phyloP scores from a whole-genome alignment of 1,284 basidiomycete genomes.

The Xerocomus amazonicus region DNA sequence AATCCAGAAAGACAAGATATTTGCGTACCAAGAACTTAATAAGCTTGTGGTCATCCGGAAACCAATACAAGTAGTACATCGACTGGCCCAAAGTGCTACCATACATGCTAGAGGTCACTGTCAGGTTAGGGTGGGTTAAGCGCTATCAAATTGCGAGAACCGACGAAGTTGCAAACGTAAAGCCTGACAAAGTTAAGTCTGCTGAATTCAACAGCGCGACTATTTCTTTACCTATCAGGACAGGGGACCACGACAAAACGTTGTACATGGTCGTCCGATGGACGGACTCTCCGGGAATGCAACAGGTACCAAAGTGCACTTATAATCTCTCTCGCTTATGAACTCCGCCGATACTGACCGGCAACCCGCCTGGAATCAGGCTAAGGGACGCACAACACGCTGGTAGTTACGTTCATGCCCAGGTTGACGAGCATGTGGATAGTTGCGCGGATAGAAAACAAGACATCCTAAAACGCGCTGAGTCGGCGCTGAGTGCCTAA shows the following conservation, averaged over 20 bases:
- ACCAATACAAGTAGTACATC: constrained; percentile 9
- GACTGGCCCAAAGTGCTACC: constrained; percentile 12
- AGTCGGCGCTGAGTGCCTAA: too few species aligned
- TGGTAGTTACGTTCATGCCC: too few species aligned
- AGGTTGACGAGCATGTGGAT: too few species aligned
- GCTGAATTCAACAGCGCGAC: not conserved
- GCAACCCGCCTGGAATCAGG: too few species aligned
- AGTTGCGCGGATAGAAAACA: too few species aligned
- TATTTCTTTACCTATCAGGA: constrained; percentile 9
- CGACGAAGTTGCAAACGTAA: constrained; percentile 4
- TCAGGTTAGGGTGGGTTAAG: not conserved
- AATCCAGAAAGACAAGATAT: not conserved
- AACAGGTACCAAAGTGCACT: not conserved
- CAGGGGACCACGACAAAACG: constrained; percentile 5
- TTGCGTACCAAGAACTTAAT: constrained; percentile 6
- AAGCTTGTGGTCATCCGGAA: constrained; percentile 9
- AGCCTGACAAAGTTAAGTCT: constrained; percentile 4
- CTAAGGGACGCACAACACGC: too few species aligned
- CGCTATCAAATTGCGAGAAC: not conserved
- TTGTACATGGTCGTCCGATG: not conserved
- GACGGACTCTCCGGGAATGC: not conserved
- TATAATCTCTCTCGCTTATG: not conserved
- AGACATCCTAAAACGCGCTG: too few species aligned
- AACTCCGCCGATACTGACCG: not conserved
- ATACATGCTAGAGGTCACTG: constrained; percentile 2